Evolutionary conservation across 129 eudicot species (phyloP), one percentile per base, ranked within the genome.

Genomic region (Silybum marianum): DNA sequence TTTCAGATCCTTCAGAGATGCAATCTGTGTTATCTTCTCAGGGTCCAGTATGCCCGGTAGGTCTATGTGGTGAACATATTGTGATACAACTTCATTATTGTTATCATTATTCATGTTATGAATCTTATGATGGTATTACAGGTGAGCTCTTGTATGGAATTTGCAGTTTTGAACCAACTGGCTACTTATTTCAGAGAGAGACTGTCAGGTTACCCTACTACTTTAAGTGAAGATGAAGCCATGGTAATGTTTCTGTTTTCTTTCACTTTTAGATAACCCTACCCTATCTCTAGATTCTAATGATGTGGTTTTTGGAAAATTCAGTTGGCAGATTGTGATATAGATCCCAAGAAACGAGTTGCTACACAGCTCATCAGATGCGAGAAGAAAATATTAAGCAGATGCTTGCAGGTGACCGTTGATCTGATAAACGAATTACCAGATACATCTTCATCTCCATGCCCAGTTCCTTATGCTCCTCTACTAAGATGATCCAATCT

Each of bases 391-490:
- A 91, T 96, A 38, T 76, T 93, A 75, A 87, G 82, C 80, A 87
- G 88, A 81, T 96, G 99, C 75, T 81, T 96, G 86, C 82, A 84
- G 90, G 87, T 90, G 71, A 90, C 97, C 38, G 76, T 79, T 66
- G 95, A 91, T 76, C 79, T 96, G 85, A 88, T 93, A 58, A 77
- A 82, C 78, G 87, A 89, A 84, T 82, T 96, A 81, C 99, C 99
- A 58, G 97, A 93, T 89, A 86, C 78, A 26, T 86, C 92, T 72
- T 24, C 84, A 79, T 89, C 98, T 80, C 98, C 99, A 38, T 96
- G 99, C 80, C 98, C 99, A 28, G 99, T 93, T 76, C 99, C 97
- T 71, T 91, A 91, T 86, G 93, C 98, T 12, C 99, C 98, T 32
- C 51, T 40, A 71, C 74, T 96, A 84, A 90, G 89, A 82, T 96